Evolutionary conservation across 441 rosid genomes (phyloP).

Genomic region (Gossypium aridum): DNA sequence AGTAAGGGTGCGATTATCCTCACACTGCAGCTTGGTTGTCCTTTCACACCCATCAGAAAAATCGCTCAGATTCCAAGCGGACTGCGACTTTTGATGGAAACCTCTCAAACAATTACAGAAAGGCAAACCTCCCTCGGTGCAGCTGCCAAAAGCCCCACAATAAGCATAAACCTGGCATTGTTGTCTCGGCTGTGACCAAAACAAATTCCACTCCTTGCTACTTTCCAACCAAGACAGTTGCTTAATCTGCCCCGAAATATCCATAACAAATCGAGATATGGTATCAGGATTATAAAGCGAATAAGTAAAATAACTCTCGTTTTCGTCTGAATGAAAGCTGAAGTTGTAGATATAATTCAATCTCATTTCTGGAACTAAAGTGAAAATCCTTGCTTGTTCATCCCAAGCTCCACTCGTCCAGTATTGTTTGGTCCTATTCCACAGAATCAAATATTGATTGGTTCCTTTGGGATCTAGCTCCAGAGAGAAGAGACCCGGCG

Average conservation of each 20-base stretch:
- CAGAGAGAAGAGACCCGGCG: not conserved
- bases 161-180: not conserved
- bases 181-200: constrained; percentile 1
- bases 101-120: not conserved
- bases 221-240: not conserved
- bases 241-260: constrained; percentile 17
- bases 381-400: not conserved
- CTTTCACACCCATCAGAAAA: constrained; percentile 56
- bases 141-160: not conserved
- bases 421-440: not conserved
- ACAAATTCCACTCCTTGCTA: not conserved
- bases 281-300: not conserved
- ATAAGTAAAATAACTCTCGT: not conserved
- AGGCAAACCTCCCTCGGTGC: not conserved
- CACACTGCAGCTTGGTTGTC: constrained; percentile 38
- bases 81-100: not conserved
- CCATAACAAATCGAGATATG: not conserved
- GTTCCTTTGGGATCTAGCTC: not conserved
- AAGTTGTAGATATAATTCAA: not conserved
- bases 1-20: constrained; percentile 10
- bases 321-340: not conserved
- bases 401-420: not conserved
- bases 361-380: not conserved
- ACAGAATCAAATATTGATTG: not conserved
- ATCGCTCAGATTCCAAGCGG: constrained; percentile 38